Conservation (phyloP, 441 rosid genomes). For the Adansonia rubrostipa region DNA sequence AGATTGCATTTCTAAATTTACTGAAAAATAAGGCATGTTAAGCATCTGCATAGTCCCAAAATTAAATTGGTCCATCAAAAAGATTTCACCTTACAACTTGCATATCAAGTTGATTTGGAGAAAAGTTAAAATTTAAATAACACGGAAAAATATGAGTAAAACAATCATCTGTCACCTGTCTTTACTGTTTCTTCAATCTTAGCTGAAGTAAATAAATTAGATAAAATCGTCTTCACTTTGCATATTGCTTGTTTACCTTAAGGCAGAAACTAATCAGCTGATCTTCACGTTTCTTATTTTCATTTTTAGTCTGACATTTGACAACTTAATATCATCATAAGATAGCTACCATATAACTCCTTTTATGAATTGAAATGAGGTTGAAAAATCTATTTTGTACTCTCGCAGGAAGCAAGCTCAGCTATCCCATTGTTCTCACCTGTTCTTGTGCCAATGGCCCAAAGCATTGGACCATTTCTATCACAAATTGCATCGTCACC, state of each 20-base stretch:
- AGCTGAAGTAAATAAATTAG: conserved; percentile 3
- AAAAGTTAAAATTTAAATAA: not conserved
- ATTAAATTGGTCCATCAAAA: not conserved
- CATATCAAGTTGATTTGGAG: conserved; percentile 20
- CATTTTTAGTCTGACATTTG: conserved; percentile 16
- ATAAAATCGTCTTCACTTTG: not conserved
- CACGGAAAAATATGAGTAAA: not conserved
- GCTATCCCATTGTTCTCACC: conserved; percentile 93
- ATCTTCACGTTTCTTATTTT: not conserved
- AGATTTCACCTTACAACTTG: not conserved
- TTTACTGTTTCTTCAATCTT: not conserved
- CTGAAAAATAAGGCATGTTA: not conserved
- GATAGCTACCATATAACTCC: not conserved
- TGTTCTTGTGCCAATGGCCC: conserved; percentile 87
- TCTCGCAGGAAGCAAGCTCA: conserved; percentile 79
- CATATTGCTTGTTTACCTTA: not conserved
- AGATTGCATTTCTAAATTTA: conserved; percentile 9
- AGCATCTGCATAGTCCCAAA: not conserved
- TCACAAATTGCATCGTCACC: conserved; percentile 76
- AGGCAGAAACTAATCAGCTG: conserved; percentile 1
- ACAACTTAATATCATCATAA: not conserved
- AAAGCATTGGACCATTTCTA: conserved; percentile 83
- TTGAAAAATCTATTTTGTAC: conserved; percentile 28
- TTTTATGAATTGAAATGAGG: conserved; percentile 22
- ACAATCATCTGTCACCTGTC: not conserved